Evolutionary conservation across 495 filamentous ascomycete genomes (phyloP).

Genomic region (Aspergillus bridgeri): DNA sequence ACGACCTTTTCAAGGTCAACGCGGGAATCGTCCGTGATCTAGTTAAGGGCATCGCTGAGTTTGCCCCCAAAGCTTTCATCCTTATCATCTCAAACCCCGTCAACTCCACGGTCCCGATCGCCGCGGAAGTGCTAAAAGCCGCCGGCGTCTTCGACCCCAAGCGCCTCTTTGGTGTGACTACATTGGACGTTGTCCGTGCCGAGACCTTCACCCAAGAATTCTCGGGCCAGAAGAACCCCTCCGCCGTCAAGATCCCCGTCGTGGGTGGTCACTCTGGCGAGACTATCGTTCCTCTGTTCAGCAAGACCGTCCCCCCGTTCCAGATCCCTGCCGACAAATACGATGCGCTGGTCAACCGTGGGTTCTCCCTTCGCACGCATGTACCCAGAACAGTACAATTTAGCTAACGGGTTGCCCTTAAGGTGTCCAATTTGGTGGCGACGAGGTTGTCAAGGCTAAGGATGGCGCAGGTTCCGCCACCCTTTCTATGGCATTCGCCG

Average conservation of each 20-base stretch:
- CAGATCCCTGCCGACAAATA: constrained; percentile 83
- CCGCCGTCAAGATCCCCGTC: constrained; percentile 80
- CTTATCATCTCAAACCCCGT: constrained; percentile 99
- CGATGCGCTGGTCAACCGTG: constrained; percentile 81
- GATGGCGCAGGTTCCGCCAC: constrained; percentile 93
- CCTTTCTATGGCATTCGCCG: constrained; percentile 96
- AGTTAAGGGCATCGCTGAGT: constrained; percentile 78
- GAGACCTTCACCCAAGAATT: constrained; percentile 93
- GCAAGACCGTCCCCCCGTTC: constrained; percentile 75
- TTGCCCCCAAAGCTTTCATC: constrained; percentile 84
- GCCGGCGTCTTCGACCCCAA: constrained; percentile 89
- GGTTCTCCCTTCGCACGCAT: constrained; percentile 20
- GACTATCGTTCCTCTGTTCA: constrained; percentile 97
- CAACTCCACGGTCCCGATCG: constrained; percentile 97
- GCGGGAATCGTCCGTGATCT: constrained; percentile 89
- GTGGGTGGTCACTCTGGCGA: constrained; percentile 96
- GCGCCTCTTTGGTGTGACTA: constrained; percentile 96
- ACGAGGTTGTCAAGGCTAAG: constrained; percentile 98
- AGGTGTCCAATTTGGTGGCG: constrained; percentile 96
- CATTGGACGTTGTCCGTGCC: constrained; percentile 94
- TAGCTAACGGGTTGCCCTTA: constrained; percentile 3
- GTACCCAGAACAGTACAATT: not conserved
- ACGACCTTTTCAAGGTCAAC: constrained; percentile 98
- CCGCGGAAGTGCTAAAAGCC: constrained; percentile 90
- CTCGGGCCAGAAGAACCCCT: constrained; percentile 75